These are phyloP conservation scores for Agrostemma githago DNA, from an alignment of 148 eudicot species.

Conservation along the genomic window DNA sequence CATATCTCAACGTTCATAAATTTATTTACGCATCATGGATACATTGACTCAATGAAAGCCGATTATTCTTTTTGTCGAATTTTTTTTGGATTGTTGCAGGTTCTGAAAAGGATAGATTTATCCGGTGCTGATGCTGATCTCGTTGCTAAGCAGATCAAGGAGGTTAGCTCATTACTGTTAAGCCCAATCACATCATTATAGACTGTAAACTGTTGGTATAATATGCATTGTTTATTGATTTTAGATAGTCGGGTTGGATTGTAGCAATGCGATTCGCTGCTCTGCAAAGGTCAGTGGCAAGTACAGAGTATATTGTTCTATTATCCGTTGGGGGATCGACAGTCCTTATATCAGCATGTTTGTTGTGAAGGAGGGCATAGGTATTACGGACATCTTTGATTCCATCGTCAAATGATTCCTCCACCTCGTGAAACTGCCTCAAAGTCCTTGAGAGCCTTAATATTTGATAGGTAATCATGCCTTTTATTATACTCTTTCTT, in stretches of 20 bases:
- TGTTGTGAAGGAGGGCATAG: constrained; percentile 78
- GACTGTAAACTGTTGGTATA: background rate
- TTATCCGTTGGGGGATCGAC: background rate
- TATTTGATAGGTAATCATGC: constrained; percentile 83
- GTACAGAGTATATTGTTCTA: background rate
- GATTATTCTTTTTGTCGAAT: too few relatives aligned
- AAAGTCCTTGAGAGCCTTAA: constrained; percentile 83
- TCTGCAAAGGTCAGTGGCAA: constrained; percentile 79
- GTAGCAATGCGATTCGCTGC: constrained; percentile 87
- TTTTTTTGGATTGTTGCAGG: constrained; percentile 41
- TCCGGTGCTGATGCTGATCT: constrained; percentile 96
- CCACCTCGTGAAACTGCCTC: constrained; percentile 69
- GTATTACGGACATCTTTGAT: constrained; percentile 78
- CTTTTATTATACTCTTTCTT: too few relatives aligned
- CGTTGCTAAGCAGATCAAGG: constrained; percentile 84
- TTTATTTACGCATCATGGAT: background rate
- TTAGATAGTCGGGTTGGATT: constrained; percentile 89
- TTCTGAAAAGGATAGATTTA: constrained; percentile 91
- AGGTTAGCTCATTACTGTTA: constrained; percentile 52
- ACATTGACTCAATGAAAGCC: background rate
- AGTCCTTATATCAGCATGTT: constrained; percentile 9
- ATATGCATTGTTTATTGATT: constrained; percentile 8
- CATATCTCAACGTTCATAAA: constrained; percentile 24
- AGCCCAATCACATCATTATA: background rate
- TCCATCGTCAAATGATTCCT: constrained; percentile 77